Conservation (phyloP, 192 early-diverging fungal species). For the Coemansia umbellata region DNA sequence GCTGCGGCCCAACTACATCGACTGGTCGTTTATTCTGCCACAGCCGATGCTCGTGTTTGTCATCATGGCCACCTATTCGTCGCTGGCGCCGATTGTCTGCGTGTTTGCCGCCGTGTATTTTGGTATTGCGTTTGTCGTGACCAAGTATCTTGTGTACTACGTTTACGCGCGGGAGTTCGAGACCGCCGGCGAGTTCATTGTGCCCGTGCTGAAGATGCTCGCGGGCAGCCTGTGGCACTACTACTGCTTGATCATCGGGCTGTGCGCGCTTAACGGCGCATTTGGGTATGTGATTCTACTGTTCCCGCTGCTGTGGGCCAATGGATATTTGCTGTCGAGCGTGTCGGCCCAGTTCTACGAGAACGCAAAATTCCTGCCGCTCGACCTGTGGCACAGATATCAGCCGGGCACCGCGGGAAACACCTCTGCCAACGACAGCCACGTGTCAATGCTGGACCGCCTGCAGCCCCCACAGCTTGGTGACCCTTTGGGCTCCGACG, state of each 20-base stretch:
- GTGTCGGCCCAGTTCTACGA: slow-evolving; percentile 45
- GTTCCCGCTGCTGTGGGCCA: slow-evolving; percentile 43
- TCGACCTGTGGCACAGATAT: slow-evolving; percentile 19
- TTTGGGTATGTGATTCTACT: slow-evolving; percentile 37
- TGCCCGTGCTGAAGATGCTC: slow-evolving; percentile 43
- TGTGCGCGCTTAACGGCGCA: slow-evolving; percentile 43
- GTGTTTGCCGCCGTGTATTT: slow-evolving; percentile 69
- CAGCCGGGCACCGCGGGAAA: neutral
- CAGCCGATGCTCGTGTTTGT: slow-evolving; percentile 70
- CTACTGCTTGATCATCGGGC: slow-evolving; percentile 45
- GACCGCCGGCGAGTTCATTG: slow-evolving; percentile 56
- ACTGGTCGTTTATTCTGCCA: slow-evolving; percentile 66
- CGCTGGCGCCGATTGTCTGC: slow-evolving; percentile 65
- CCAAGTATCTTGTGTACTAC: slow-evolving; percentile 74
- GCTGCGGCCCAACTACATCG: slow-evolving; percentile 59
- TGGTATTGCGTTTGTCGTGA: slow-evolving; percentile 58
- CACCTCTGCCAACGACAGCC: slow-evolving; percentile 9
- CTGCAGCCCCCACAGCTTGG: slow-evolving; percentile 27
- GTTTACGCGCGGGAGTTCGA: slow-evolving; percentile 73
- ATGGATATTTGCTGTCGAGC: slow-evolving; percentile 32
- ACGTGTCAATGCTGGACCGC: slow-evolving; percentile 43
- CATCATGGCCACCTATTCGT: slow-evolving; percentile 70
- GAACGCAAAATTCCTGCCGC: slow-evolving; percentile 32
- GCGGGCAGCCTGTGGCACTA: slow-evolving; percentile 48
- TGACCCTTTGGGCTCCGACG: neutral